Evolutionary conservation across 2,329 filamentous ascomycete species (phyloP), one percentile per base, ranked within the genome.

Genomic region (Aspergillus uvarum): DNA sequence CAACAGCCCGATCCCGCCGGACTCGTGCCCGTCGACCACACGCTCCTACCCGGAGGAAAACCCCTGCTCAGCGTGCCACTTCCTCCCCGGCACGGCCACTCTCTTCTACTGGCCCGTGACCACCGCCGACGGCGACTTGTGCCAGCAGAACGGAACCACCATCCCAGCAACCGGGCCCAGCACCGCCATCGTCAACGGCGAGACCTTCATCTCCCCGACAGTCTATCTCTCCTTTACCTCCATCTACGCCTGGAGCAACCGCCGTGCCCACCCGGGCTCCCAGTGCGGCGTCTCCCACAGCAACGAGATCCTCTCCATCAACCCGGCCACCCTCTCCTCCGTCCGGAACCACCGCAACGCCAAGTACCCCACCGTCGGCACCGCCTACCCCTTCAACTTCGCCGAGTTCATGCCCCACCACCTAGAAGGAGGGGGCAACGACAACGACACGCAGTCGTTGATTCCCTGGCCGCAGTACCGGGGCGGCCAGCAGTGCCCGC

Each of bases 21-120:
- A 26, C 2, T 44, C 56, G 35, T 69, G 66, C 19, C 65, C 66
- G 1, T 47, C 56, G 5, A 61, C 64, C 1, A n/a, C 31, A 0
- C 51, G 64, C 14, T 50, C 58, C 38, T 67, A 68, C 50, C 56
- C 63, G 19, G 66, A 61, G 14, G 51, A 50, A 21, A 58, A 69
- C 24, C 62, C 62, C 5, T 68, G 67, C 53, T 61, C 62, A 5
- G 56, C 54, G 32, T 69, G 66, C 32, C 67, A 68, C 51, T 67
- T 61, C 26, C 59, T 67, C 32, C 67, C 67, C 1, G 66, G 32
- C 2, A 64, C 62, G 4, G 67, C 67, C 1, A 69, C 67, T 4
- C 56, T 69, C 44, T 69, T 69, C 56, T 69, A 68, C 62, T 69
- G 67, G 67, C 67, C 67, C 5, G 63, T 64, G n/a, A 58, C 57